Evolutionary conservation across 2,329 filamentous ascomycete genomes (phyloP).

Genomic region (Scedosporium minutisporum): DNA sequence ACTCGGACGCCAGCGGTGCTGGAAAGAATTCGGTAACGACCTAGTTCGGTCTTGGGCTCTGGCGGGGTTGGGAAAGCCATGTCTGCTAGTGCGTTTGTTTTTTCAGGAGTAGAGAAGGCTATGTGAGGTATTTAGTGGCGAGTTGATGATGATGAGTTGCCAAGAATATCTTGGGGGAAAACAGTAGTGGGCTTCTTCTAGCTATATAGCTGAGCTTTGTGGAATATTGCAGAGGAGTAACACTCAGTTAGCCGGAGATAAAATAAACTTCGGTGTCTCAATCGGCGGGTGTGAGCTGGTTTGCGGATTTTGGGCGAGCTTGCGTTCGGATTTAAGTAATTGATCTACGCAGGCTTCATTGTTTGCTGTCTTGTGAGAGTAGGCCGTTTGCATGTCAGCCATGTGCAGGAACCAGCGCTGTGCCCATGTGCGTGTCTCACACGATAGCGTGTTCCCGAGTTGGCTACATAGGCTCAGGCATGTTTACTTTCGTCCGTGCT

Average conservation of each 20-base stretch:
- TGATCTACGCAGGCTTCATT: no score
- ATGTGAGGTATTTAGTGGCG: background rate
- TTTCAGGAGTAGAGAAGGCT: background rate
- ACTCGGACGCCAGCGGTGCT: conserved; percentile 45
- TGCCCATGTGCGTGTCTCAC: no score
- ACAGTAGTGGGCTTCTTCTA: background rate
- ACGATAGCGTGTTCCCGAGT: no score
- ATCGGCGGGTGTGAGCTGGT: background rate
- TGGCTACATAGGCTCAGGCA: no score
- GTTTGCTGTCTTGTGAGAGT: no score
- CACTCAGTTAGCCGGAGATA: background rate
- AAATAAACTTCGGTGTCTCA: background rate
- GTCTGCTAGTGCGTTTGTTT: background rate
- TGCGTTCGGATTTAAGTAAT: no score
- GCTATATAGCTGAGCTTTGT: background rate
- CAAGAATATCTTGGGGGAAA: background rate
- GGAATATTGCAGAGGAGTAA: background rate
- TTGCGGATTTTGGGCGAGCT: background rate
- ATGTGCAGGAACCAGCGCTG: no score
- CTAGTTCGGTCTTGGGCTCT: conserved; percentile 32
- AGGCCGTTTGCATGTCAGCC: no score
- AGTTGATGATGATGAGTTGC: background rate
- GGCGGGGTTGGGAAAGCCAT: conserved; percentile 15
- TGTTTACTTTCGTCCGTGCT: no score
- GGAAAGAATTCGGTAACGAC: conserved; percentile 55